These are phyloP conservation scores for Orbilia quercus DNA, from an alignment of 2,329 filamentous ascomycete species.

Conservation along the genomic window DNA sequence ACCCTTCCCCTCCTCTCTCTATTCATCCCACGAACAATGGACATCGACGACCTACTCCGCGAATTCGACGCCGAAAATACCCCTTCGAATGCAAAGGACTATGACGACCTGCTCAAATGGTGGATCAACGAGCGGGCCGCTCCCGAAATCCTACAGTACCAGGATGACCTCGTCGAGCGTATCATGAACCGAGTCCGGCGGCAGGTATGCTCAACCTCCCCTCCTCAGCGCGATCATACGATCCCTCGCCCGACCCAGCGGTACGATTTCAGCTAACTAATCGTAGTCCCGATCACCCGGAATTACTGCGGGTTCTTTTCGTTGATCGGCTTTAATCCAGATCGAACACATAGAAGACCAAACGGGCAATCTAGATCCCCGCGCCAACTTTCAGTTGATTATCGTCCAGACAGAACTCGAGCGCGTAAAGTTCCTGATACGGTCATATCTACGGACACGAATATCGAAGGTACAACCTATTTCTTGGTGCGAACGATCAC, in stretches of 20 bases:
- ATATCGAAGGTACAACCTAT: slow-evolving; percentile 77
- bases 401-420: slow-evolving; percentile 97
- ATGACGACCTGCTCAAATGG: slow-evolving; percentile 87
- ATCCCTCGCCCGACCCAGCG: slow-evolving; percentile 8
- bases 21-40: slow-evolving; percentile 67
- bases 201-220: slow-evolving; percentile 65
- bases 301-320: slow-evolving; percentile 3
- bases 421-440: slow-evolving; percentile 88
- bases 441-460: slow-evolving; percentile 83
- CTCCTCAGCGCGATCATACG: background rate
- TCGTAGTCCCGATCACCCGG: slow-evolving; percentile 44
- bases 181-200: slow-evolving; percentile 77
- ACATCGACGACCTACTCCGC: slow-evolving; percentile 82
- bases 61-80: slow-evolving; percentile 73
- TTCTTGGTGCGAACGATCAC: slow-evolving; percentile 56
- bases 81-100: slow-evolving; percentile 72
- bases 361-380: slow-evolving; percentile 87
- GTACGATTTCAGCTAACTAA: slow-evolving; percentile 57
- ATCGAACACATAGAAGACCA: slow-evolving; percentile 79
- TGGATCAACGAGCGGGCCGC: slow-evolving; percentile 94
- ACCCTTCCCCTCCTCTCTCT: background rate
- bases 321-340: slow-evolving; percentile 58
- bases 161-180: slow-evolving; percentile 80
- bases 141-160: slow-evolving; percentile 86
- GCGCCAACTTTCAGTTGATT: slow-evolving; percentile 90